Conservation (phyloP, 192 early-diverging fungal species). For the Coemansia sp. region DNA sequence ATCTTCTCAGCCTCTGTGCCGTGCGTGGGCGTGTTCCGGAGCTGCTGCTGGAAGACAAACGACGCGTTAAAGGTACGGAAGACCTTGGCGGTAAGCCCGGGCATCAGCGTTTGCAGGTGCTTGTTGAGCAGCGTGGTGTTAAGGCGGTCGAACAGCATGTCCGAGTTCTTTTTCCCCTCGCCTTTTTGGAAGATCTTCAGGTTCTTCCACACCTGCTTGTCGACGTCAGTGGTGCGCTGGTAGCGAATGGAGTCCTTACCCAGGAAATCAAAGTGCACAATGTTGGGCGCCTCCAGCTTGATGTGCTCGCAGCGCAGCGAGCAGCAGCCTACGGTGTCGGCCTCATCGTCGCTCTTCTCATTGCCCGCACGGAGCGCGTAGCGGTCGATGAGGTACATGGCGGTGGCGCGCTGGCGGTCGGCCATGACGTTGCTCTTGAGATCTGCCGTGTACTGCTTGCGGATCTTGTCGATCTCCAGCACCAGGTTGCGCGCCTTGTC, state of each 20-base stretch:
- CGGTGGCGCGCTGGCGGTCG: slow-evolving; percentile 88
- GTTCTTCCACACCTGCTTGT: slow-evolving; percentile 93
- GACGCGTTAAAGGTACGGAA: slow-evolving; percentile 99
- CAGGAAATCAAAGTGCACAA: slow-evolving; percentile 91
- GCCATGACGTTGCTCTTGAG: slow-evolving; percentile 81
- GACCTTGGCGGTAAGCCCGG: slow-evolving; percentile 94
- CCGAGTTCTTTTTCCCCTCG: slow-evolving; percentile 69
- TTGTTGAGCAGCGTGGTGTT: slow-evolving; percentile 86
- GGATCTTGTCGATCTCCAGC: slow-evolving; percentile 66
- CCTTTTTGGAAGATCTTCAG: slow-evolving; percentile 82
- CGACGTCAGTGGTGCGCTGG: slow-evolving; percentile 81
- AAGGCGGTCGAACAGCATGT: slow-evolving; percentile 91
- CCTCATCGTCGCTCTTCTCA: slow-evolving; percentile 97
- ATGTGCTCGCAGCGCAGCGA: slow-evolving; percentile 94
- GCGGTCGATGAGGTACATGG: slow-evolving; percentile 94
- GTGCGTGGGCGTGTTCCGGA: slow-evolving; percentile 67
- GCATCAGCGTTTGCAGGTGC: slow-evolving; percentile 84
- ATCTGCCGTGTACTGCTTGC: slow-evolving; percentile 75
- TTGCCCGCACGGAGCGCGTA: slow-evolving; percentile 96
- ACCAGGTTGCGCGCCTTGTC: slow-evolving; percentile 92
- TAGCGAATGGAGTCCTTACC: slow-evolving; percentile 99
- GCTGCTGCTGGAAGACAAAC: slow-evolving; percentile 87
- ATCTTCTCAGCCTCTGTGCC: no score
- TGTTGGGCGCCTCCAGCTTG: slow-evolving; percentile 79
- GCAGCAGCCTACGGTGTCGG: slow-evolving; percentile 98